A percentile compares a stretch with the other conserved stretches of the same genome.
Evolutionary conservation across 345 rosid species (phyloP).

Genomic region (Firmiana major): DNA sequence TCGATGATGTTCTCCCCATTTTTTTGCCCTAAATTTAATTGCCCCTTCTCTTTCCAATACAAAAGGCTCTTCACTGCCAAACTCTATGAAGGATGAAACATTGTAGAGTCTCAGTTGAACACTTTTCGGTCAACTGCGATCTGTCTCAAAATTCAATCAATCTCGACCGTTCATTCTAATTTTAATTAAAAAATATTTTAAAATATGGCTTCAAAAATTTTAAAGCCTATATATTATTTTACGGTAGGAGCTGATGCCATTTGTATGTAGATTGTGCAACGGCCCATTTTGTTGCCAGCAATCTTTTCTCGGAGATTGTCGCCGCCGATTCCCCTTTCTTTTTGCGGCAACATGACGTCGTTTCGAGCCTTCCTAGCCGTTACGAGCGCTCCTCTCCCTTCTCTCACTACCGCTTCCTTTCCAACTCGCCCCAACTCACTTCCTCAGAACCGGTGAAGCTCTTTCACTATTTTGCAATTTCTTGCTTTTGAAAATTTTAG

Average conservation of each 20-base stretch:
- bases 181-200: no score
- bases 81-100: no score
- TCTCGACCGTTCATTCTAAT: background rate
- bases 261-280: background rate
- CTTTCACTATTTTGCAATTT: background rate
- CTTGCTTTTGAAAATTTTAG: no score
- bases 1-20: conserved; percentile 66
- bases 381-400: conserved; percentile 15
- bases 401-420: conserved; percentile 28
- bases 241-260: background rate
- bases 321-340: background rate
- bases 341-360: conserved; percentile 26
- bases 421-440: conserved; percentile 24
- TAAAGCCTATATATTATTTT: no score
- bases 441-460: conserved; percentile 25
- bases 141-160: background rate
- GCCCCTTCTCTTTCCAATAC: background rate
- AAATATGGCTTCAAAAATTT: no score
- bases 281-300: background rate
- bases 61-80: background rate
- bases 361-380: conserved; percentile 22
- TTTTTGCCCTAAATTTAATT: background rate
- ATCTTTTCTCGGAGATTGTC: background rate
- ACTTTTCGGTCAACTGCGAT: background rate
- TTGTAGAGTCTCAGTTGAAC: background rate